Base-by-base conservation (phyloP, 805 yeast genomes). In the Tetrapisispora pingtungensis region DNA sequence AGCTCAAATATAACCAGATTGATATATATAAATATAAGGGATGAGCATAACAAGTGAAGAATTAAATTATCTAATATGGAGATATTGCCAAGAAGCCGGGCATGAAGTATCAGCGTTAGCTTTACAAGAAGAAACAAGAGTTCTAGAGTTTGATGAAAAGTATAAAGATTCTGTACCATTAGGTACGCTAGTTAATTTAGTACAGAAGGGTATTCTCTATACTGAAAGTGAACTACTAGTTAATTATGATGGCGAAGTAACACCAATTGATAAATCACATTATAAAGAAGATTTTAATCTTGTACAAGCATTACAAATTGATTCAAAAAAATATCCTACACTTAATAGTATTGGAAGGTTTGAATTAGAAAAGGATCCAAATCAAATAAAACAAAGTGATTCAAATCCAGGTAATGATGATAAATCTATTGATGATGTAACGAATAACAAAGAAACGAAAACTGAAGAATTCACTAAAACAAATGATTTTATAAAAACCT, bases 41-140 rank as follows among this genome's bases (percentile, higher is more conserved):
- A 86, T 87, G 96, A 82, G 95, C 22, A 67, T 90, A 40, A 76
- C 93, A 5, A 81, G 93, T 45, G 78, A 75, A 46, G 95, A 88
- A 64, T 74, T 90, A 44, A 93, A 90, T 68, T 90, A 90, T 59
- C 73, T 93, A 53, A 77, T 90, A 43, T 93, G 96, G 96, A 68
- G 97, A 49, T 93, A 90, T 58, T 71, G 88, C 33, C 95, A 87
- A 58, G 97, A 93, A 61, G 70, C 81, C 6, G 94, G 94, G 3
- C 70, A 61, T 33, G 89, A 84, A 42, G 71, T 85, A 18, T 71
- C 93, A 1, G 88, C 95, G 0, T 78, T 74, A 55, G 94, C 96
- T 0, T 65, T 93, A 26, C 85, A 83, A 49, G 81, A 84, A 51
- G 89, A 84, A 52, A 69, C 90, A 0, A 66, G 73, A 18, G 80